Conservation (phyloP, 345 rosid species). For the Eucalyptus fibrosa region DNA sequence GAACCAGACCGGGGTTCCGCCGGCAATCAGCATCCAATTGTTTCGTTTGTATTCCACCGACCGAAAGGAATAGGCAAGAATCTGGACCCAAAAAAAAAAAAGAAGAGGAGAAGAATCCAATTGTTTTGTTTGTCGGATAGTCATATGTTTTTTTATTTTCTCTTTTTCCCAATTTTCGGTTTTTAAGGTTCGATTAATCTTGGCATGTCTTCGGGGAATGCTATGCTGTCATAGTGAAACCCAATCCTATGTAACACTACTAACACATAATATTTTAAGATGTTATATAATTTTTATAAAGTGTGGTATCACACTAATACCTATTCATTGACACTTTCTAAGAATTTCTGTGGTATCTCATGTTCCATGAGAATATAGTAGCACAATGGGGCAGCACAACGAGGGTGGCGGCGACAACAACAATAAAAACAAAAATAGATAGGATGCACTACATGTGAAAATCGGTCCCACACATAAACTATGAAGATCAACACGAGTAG, state of each 20-base stretch:
- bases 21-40: neutral
- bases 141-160: neutral
- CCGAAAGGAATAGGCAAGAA: neutral
- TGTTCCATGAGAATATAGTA: neutral
- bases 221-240: neutral
- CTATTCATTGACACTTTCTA: neutral
- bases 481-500: neutral
- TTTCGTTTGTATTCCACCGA: neutral
- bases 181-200: neutral
- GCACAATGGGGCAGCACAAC: neutral
- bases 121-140: neutral
- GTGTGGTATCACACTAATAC: neutral
- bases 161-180: neutral
- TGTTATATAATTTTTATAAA: neutral
- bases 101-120: neutral
- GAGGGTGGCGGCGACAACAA: rapidly evolving
- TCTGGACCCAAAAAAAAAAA: too few relatives aligned
- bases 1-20: neutral
- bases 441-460: neutral
- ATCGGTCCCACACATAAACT: neutral
- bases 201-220: neutral
- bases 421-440: neutral
- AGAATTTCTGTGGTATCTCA: neutral
- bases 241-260: neutral
- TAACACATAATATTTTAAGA: neutral